A percentile compares a stretch with the other conserved stretches of the same genome.
phyloP scores from a whole-genome alignment of 306 rosid species.

The Medicago arabica region DNA sequence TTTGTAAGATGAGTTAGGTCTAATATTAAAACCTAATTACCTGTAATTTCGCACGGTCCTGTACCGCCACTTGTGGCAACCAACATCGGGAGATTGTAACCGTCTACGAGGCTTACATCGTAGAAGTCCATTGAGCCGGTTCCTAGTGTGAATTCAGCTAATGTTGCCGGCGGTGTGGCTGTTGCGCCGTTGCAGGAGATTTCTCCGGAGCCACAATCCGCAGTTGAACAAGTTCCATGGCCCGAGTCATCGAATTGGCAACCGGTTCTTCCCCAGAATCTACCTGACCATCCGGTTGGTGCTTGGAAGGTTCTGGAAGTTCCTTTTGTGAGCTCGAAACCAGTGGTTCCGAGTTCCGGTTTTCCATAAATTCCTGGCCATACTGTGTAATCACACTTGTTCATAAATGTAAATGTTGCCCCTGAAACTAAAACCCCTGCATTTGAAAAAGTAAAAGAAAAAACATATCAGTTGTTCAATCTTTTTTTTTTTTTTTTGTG shows the following conservation, averaged over 20 bases:
- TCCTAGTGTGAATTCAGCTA: constrained; percentile 92
- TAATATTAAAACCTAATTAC: too few relatives aligned
- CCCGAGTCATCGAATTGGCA: constrained; percentile 65
- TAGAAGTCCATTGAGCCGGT: constrained; percentile 77
- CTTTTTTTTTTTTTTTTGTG: too few relatives aligned
- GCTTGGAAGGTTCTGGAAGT: constrained; percentile 66
- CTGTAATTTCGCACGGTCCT: constrained; percentile 43
- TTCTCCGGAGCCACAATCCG: constrained; percentile 80
- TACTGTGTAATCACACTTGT: constrained; percentile 80
- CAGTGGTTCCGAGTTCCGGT: constrained; percentile 73
- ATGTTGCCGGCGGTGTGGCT: constrained; percentile 83
- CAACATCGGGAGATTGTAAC: constrained; percentile 81
- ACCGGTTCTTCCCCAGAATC: constrained; percentile 88
- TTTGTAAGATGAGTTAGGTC: too few relatives aligned
- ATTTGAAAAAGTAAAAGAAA: background rate
- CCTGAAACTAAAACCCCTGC: constrained; percentile 62
- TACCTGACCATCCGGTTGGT: constrained; percentile 90
- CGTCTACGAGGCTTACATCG: constrained; percentile 95
- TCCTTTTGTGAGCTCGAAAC: constrained; percentile 67
- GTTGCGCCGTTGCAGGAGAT: constrained; percentile 76
- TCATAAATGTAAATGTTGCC: constrained; percentile 72
- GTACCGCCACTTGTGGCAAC: constrained; percentile 68
- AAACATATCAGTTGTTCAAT: background rate
- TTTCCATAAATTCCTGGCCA: constrained; percentile 96
- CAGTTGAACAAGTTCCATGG: constrained; percentile 69